Evolutionary conservation across 2,329 filamentous ascomycete species (phyloP), one percentile per base, ranked within the genome.

Genomic region (Nemania sp.): DNA sequence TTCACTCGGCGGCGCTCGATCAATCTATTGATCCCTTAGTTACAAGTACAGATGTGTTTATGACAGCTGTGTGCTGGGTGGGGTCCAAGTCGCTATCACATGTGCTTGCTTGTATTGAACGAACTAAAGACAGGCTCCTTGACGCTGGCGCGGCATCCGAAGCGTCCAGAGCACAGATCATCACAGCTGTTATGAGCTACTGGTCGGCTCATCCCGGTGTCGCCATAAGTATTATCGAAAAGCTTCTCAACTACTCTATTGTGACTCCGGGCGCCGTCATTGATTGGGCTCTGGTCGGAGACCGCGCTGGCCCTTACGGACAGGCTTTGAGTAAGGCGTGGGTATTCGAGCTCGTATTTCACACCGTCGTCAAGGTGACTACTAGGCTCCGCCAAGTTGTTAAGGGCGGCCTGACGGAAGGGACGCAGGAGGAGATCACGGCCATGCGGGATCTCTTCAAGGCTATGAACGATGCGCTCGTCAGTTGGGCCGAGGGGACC

Each of bases 81-180:
- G 96, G 96, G 52, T 94, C 93, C 71, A 99, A 99, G 81, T 98
- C 95, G 0, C 88, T 99, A 35, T 98, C 94, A 13, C 96, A 99
- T 79, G 93, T 98, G 3, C 88, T 99, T 18, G 97, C 94, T 8
- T 97, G 93, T 79, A 97, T 99, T 72, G 96, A 99, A 80, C 92
- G 96, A 66, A 95, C 92, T 81, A 97, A 97, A 81, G 93, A 95
- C 62, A 90, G 94, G 32, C 89, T 99, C 0, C 84, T 97, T 1
- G 90, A 92, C 66, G 90, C 95, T 43, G 93, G 93, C 0, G 86
- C 90, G 1, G 86, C 89, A 53, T 95, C 92, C 0, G 88, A 93
- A 66, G 86, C 87, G 2, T 94, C 93, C 1, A 89, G 94, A 47
- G 88, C 90, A 49, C 96, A 99, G 80, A 97, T 99, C 76, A 92